phyloP scores from a whole-genome alignment of 371 early-diverging fungal genomes.

The Syncephalastrum monosporum region DNA sequence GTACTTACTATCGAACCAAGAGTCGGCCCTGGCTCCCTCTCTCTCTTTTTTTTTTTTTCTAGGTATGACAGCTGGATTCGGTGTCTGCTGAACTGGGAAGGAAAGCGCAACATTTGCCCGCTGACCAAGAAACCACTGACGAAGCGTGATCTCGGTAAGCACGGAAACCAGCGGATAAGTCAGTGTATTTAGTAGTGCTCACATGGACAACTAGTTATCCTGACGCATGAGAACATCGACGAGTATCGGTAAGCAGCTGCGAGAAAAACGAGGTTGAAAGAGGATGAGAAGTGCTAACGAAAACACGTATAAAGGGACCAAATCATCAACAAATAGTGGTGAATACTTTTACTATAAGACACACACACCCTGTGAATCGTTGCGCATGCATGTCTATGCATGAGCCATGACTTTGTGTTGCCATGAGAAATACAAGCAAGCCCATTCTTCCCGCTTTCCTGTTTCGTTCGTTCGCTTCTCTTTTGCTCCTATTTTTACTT shows the following conservation, averaged over 20 bases:
- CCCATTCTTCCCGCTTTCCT: too few species aligned
- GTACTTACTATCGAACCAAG: constrained; percentile 25
- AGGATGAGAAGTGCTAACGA: background rate
- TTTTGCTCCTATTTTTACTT: too few species aligned
- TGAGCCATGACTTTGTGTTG: too few species aligned
- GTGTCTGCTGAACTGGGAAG: constrained; percentile 79
- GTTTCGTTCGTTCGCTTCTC: too few species aligned
- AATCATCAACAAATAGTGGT: constrained; percentile 34
- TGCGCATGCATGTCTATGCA: too few species aligned
- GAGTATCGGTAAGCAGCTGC: constrained; percentile 58
- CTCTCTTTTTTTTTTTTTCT: background rate
- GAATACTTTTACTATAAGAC: too few species aligned
- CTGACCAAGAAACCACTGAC: constrained; percentile 90
- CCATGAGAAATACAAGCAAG: too few species aligned
- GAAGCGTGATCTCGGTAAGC: constrained; percentile 78
- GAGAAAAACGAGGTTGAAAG: background rate
- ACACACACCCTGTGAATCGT: constrained; percentile 16
- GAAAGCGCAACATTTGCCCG: constrained; percentile 86
- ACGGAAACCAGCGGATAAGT: background rate
- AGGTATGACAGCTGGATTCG: constrained; percentile 91
- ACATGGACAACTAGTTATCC: constrained; percentile 43
- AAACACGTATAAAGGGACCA: constrained; percentile 36
- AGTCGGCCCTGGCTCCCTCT: background rate
- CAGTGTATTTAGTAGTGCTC: too few species aligned
- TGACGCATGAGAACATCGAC: constrained; percentile 85